These are phyloP conservation scores for Myriosclerotinia curreyana DNA, from an alignment of 2,329 filamentous ascomycete species.

Conservation along the genomic window DNA sequence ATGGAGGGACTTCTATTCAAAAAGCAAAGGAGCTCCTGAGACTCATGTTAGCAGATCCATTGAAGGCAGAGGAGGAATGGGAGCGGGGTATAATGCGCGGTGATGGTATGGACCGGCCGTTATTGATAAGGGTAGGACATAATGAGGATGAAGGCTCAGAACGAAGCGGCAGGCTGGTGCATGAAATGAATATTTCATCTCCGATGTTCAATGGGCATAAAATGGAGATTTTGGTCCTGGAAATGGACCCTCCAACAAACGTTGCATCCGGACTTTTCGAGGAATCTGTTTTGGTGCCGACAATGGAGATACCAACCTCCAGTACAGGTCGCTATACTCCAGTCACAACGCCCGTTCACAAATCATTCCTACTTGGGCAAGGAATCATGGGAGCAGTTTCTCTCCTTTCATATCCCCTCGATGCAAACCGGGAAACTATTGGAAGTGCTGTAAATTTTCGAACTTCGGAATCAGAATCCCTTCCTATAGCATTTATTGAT, in stretches of 20 bases:
- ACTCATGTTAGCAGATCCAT: slow-evolving; percentile 67
- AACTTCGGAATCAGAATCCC: slow-evolving; percentile 38
- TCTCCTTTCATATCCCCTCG: slow-evolving; percentile 45
- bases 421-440: slow-evolving; percentile 43
- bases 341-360: slow-evolving; percentile 80
- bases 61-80: slow-evolving; percentile 62
- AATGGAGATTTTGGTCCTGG: slow-evolving; percentile 61
- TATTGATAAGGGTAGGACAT: slow-evolving; percentile 58
- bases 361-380: slow-evolving; percentile 69
- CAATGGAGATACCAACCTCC: slow-evolving; percentile 65
- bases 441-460: slow-evolving; percentile 58
- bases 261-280: slow-evolving; percentile 45
- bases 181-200: slow-evolving; percentile 61
- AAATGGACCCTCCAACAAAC: slow-evolving; percentile 50
- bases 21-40: slow-evolving; percentile 65
- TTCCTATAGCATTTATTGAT: slow-evolving; percentile 60
- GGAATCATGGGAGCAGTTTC: slow-evolving; percentile 67
- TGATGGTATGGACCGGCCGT: slow-evolving; percentile 49
- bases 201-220: slow-evolving; percentile 58
- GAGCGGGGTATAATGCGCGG: slow-evolving; percentile 54
- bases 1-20: slow-evolving; percentile 40
- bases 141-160: slow-evolving; percentile 34
- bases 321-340: slow-evolving; percentile 62
- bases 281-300: slow-evolving; percentile 73
- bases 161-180: slow-evolving; percentile 48